These are phyloP conservation scores for Priceomyces fermenticarens DNA, from an alignment of 805 yeast genomes.

Conservation along the genomic window DNA sequence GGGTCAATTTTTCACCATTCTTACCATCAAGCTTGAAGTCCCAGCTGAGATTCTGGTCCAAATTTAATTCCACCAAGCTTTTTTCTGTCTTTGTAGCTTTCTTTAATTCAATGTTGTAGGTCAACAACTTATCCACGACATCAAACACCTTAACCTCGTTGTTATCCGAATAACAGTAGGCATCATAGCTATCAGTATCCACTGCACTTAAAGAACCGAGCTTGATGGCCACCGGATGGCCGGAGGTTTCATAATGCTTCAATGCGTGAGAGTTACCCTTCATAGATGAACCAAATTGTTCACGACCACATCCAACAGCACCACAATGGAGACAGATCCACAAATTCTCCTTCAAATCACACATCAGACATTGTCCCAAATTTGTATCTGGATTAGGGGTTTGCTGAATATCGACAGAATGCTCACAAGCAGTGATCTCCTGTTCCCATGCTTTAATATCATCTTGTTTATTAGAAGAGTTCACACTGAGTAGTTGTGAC, in stretches of 20 bases:
- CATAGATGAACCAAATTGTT: constrained; percentile 82
- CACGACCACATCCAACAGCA: constrained; percentile 88
- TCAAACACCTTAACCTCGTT: constrained; percentile 83
- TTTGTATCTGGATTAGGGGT: constrained; percentile 17
- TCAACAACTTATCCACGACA: constrained; percentile 43
- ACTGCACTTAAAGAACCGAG: constrained; percentile 81
- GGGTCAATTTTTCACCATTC: constrained; percentile 60
- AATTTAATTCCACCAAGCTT: constrained; percentile 80
- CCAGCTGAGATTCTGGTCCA: constrained; percentile 92
- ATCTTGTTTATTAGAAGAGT: constrained; percentile 57
- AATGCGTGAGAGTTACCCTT: constrained; percentile 95
- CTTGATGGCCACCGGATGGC: constrained; percentile 84
- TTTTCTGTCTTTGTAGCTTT: constrained; percentile 74
- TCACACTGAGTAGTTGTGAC: constrained; percentile 48
- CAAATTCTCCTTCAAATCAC: constrained; percentile 70
- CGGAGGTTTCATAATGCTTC: constrained; percentile 54
- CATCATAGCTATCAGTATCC: constrained; percentile 59
- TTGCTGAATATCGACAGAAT: constrained; percentile 58
- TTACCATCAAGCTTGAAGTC: constrained; percentile 79
- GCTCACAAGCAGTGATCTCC: constrained; percentile 77
- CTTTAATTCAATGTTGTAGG: constrained; percentile 65
- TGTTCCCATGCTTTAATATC: constrained; percentile 92
- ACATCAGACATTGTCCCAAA: constrained; percentile 47
- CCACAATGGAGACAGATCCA: constrained; percentile 97
- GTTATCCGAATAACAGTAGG: constrained; percentile 84